A percentile compares a stretch with the other conserved stretches of the same genome.
These are phyloP conservation scores for Suillus subaureus DNA, from an alignment of 768 basidiomycete genomes.

Conservation along the genomic window DNA sequence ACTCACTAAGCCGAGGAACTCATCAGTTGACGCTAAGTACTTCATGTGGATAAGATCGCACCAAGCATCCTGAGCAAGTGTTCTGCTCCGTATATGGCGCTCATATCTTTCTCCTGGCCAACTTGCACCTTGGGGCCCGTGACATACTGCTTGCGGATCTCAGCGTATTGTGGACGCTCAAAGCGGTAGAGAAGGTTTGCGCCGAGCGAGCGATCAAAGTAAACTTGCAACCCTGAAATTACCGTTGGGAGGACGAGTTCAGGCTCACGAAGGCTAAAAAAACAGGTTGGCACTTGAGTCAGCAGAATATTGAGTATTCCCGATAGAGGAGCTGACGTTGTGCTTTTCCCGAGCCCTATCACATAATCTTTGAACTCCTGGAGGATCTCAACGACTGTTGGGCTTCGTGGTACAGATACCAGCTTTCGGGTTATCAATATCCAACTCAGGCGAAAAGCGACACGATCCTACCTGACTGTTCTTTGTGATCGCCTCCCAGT, in stretches of 20 bases:
- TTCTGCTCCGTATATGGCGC: constrained; percentile 90
- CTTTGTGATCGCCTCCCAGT: constrained; percentile 98
- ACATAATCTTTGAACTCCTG: constrained; percentile 76
- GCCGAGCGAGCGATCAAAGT: constrained; percentile 92
- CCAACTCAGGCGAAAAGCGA: not conserved
- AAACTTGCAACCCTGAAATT: constrained; percentile 80
- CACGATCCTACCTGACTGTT: constrained; percentile 70
- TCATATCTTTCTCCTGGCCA: constrained; percentile 82
- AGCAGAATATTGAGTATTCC: not conserved
- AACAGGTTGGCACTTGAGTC: constrained; percentile 2
- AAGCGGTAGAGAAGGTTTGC: constrained; percentile 92
- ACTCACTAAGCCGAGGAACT: constrained; percentile 60
- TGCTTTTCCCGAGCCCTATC: constrained; percentile 45
- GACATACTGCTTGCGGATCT: constrained; percentile 70
- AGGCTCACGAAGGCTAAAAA: constrained; percentile 67
- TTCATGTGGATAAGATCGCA: constrained; percentile 39
- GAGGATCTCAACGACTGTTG: constrained; percentile 76
- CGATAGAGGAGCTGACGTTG: constrained; percentile 41
- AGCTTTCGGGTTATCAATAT: constrained; percentile 50
- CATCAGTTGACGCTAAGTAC: constrained; percentile 9
- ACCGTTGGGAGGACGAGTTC: constrained; percentile 75
- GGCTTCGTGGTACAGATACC: constrained; percentile 78
- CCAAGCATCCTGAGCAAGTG: constrained; percentile 92
- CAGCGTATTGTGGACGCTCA: constrained; percentile 91
- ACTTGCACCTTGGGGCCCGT: constrained; percentile 72